Percentiles rank a stretch among this genome's conserved stretches.
Conservation (phyloP, 305 asterid species). For the Salvia sclarea region DNA sequence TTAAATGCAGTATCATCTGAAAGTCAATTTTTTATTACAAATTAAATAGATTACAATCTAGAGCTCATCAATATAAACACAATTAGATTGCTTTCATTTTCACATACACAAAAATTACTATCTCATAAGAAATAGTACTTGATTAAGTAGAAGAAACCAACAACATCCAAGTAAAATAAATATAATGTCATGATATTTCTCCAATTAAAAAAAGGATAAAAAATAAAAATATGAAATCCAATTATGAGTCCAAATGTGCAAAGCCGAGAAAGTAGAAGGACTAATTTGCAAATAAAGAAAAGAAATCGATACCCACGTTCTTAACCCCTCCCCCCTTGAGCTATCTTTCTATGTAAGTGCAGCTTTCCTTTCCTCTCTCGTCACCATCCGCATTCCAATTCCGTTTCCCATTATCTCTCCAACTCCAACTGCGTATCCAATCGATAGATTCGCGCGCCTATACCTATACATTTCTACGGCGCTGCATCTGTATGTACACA, state of each 20-base stretch:
- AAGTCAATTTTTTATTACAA: no score
- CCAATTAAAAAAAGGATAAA: neutral
- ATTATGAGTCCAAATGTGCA: constrained; percentile 16
- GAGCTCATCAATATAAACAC: no score
- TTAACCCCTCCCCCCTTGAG: constrained; percentile 30
- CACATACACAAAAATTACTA: no score
- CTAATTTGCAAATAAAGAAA: constrained; percentile 24
- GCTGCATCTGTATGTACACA: neutral
- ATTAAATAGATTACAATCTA: no score
- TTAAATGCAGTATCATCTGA: no score
- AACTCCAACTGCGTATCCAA: constrained; percentile 30
- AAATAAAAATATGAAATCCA: constrained; percentile 18
- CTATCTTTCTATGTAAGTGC: constrained; percentile 26
- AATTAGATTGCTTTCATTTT: no score
- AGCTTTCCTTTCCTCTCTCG: constrained; percentile 21
- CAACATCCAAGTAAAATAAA: no score
- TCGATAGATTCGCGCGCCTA: constrained; percentile 25
- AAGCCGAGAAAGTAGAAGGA: constrained; percentile 14
- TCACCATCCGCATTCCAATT: constrained; percentile 31
- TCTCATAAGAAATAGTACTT: no score
- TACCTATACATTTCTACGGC: constrained; percentile 6
- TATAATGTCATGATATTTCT: no score
- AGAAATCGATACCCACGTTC: constrained; percentile 30
- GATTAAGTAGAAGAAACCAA: no score
- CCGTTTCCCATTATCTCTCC: constrained; percentile 23